phyloP scores from a whole-genome alignment of 2,329 filamentous ascomycete genomes.

The Aspergillus sp. region DNA sequence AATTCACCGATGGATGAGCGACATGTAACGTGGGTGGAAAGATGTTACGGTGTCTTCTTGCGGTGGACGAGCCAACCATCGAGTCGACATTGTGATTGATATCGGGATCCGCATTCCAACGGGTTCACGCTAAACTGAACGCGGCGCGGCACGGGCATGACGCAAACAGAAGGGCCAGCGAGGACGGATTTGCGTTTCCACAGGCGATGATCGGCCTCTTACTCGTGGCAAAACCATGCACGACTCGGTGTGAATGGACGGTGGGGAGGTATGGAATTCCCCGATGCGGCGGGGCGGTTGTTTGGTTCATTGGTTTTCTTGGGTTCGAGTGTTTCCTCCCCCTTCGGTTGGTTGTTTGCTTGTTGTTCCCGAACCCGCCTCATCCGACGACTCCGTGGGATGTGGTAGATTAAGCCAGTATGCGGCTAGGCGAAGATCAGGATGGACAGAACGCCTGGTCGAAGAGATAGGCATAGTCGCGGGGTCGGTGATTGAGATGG shows the following conservation, averaged over 20 bases:
- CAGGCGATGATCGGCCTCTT: not conserved
- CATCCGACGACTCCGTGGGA: too few relatives aligned
- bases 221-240: not conserved
- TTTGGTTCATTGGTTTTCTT: not conserved
- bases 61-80: too few relatives aligned
- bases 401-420: too few relatives aligned
- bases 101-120: not conserved
- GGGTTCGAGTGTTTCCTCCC: not conserved
- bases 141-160: constrained; percentile 7
- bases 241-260: not conserved
- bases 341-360: not conserved
- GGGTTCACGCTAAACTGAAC: constrained; percentile 10
- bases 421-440: not conserved
- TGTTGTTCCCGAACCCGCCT: not conserved
- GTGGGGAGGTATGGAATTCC: not conserved
- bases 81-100: too few relatives aligned
- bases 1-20: too few relatives aligned
- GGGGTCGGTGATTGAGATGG: too few relatives aligned
- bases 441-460: not conserved
- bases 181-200: too few relatives aligned
- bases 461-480: too few relatives aligned
- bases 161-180: constrained; percentile 8
- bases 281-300: not conserved
- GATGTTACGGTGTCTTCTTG: too few relatives aligned
- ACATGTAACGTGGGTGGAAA: too few relatives aligned